Percentiles rank a stretch among this genome's conserved stretches.
These are phyloP conservation scores for Arabis hirsuta DNA, from an alignment of 345 rosid genomes.

Conservation along the genomic window DNA sequence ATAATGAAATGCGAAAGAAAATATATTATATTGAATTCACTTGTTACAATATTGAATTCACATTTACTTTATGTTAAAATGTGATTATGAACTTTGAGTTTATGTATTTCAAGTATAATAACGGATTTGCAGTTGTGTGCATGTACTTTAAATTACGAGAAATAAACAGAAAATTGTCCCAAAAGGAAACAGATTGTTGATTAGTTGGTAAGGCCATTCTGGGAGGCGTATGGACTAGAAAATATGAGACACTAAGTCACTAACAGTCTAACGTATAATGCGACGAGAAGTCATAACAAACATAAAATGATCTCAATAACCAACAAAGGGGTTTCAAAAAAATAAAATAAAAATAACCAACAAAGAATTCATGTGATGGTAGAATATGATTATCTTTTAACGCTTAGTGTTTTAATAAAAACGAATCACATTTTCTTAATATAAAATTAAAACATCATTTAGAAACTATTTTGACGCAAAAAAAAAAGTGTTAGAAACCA, in stretches of 20 bases:
- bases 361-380: neutral
- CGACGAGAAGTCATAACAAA: constrained; percentile 1
- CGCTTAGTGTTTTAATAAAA: too few species aligned
- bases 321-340: neutral
- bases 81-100: too few species aligned
- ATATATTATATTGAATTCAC: neutral
- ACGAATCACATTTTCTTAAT: too few species aligned
- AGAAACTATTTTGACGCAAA: too few species aligned
- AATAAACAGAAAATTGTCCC: neutral
- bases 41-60: too few species aligned
- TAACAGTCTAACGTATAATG: neutral
- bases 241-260: too few species aligned
- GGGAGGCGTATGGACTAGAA: neutral
- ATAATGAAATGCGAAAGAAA: constrained; percentile 12
- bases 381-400: too few species aligned
- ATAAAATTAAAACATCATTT: too few species aligned
- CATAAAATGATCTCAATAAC: constrained; percentile 26
- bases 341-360: neutral
- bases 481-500: too few species aligned
- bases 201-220: neutral
- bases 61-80: too few species aligned
- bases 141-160: neutral
- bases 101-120: too few species aligned
- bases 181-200: neutral
- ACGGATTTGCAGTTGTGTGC: too few species aligned